phyloP scores from a whole-genome alignment of 1,139 yeast genomes.

The Yamadazyma jaroonii region DNA sequence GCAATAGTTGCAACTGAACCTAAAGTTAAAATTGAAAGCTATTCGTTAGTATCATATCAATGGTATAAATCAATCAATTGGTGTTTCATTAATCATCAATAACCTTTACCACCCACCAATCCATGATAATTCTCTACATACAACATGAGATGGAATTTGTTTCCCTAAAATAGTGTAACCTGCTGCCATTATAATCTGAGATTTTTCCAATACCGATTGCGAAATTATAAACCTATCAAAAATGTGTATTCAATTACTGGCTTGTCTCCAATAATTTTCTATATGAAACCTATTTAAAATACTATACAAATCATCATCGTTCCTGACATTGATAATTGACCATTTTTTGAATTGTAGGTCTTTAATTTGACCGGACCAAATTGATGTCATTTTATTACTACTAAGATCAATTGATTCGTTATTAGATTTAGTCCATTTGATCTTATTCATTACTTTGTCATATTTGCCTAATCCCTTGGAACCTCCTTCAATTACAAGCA shows the following conservation, averaged over 20 bases:
- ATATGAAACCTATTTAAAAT: conserved; percentile 49
- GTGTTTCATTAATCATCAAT: no score
- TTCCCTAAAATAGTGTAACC: conserved; percentile 63
- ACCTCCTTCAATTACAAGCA: conserved; percentile 76
- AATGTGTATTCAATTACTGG: conserved; percentile 16
- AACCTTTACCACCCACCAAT: background rate
- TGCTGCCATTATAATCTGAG: conserved; percentile 41
- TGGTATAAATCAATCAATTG: no score
- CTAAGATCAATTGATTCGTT: conserved; percentile 33
- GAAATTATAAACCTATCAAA: conserved; percentile 5
- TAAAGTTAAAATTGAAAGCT: conserved; percentile 47
- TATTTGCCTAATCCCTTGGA: conserved; percentile 58
- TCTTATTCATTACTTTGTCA: conserved; percentile 61
- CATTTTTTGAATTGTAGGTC: conserved; percentile 58
- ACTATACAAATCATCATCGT: conserved; percentile 55
- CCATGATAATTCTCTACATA: conserved; percentile 35
- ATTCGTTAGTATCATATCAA: conserved; percentile 15
- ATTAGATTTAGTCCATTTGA: conserved; percentile 62
- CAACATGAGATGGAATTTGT: conserved; percentile 63
- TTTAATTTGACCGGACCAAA: conserved; percentile 78
- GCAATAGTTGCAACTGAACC: conserved; percentile 45
- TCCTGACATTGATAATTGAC: conserved; percentile 50
- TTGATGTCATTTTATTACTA: conserved; percentile 47
- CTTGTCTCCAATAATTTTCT: conserved; percentile 63
- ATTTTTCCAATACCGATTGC: conserved; percentile 1